These are phyloP conservation scores for Lactarius sanguifluus DNA, from an alignment of 768 basidiomycete genomes.

Conservation along the genomic window DNA sequence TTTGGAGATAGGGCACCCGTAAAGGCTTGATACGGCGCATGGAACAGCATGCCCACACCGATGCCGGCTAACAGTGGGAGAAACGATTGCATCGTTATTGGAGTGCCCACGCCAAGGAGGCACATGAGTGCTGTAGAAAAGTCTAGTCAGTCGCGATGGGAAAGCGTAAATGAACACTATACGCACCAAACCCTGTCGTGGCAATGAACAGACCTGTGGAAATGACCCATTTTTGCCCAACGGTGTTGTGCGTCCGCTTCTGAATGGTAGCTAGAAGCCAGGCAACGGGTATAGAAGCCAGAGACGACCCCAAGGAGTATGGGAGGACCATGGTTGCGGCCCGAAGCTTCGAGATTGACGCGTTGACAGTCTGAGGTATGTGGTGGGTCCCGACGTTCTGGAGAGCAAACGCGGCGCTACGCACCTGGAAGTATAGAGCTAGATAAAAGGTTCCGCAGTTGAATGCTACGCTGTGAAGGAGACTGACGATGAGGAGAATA, in stretches of 20 bases:
- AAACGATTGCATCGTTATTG: constrained; percentile 45
- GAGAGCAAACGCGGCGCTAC: constrained; percentile 18
- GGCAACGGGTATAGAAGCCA: constrained; percentile 84
- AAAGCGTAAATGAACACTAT: background rate
- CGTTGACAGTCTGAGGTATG: constrained; percentile 59
- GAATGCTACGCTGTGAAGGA: constrained; percentile 82
- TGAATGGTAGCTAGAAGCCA: constrained; percentile 77
- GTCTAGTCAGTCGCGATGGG: background rate
- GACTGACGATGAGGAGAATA: constrained; percentile 63
- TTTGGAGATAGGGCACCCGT: constrained; percentile 60
- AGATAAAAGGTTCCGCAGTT: constrained; percentile 86
- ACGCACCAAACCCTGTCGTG: constrained; percentile 70
- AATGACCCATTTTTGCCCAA: constrained; percentile 66
- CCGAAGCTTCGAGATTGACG: constrained; percentile 59
- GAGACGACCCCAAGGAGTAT: constrained; percentile 80
- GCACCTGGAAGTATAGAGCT: constrained; percentile 78
- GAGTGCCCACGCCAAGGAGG: constrained; percentile 55
- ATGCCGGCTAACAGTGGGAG: constrained; percentile 73
- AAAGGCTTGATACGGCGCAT: constrained; percentile 83
- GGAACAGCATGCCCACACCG: constrained; percentile 81
- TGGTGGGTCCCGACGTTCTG: background rate
- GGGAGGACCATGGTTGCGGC: constrained; percentile 77
- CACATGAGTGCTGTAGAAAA: constrained; percentile 58
- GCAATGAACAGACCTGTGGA: constrained; percentile 62
- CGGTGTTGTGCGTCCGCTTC: constrained; percentile 51